Percentiles rank a stretch among this genome's conserved stretches.
Conservation (phyloP, 2,329 filamentous ascomycete species). For the Aurifilum marmelostoma region DNA sequence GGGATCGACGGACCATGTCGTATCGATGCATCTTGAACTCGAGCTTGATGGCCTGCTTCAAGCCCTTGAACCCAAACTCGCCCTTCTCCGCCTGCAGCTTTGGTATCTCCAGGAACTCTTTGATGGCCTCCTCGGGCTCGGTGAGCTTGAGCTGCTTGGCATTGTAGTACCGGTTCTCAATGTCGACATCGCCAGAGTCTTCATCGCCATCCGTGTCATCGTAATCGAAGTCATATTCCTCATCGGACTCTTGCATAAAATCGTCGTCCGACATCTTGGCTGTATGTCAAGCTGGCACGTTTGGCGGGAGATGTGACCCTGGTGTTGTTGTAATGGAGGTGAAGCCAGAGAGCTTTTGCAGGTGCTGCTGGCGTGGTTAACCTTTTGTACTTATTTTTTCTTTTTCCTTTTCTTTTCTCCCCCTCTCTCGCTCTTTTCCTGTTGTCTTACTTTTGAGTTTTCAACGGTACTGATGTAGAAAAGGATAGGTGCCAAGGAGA, state of each 20-base stretch:
- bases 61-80: constrained; percentile 97
- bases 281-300: neutral
- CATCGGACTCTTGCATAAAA: constrained; percentile 91
- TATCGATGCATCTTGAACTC: constrained; percentile 93
- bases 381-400: neutral
- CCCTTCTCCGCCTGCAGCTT: constrained; percentile 86
- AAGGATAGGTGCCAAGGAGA: neutral
- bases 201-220: constrained; percentile 81
- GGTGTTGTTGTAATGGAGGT: neutral
- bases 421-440: too few species aligned
- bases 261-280: constrained; percentile 80
- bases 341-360: neutral
- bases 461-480: neutral
- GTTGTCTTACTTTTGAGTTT: too few species aligned
- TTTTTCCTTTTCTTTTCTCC: too few species aligned
- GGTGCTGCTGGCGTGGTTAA: neutral
- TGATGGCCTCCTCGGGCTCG: constrained; percentile 85
- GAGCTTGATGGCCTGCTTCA: constrained; percentile 97
- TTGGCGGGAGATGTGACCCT: neutral
- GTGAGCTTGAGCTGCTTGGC: constrained; percentile 93
- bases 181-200: constrained; percentile 84
- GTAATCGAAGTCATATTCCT: constrained; percentile 97
- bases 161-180: constrained; percentile 99
- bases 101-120: constrained; percentile 89
- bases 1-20: constrained; percentile 63